Evolutionary conservation across 2,329 filamentous ascomycete species (phyloP), one percentile per base, ranked within the genome.

Genomic region (Pezicula neosporulosa): DNA sequence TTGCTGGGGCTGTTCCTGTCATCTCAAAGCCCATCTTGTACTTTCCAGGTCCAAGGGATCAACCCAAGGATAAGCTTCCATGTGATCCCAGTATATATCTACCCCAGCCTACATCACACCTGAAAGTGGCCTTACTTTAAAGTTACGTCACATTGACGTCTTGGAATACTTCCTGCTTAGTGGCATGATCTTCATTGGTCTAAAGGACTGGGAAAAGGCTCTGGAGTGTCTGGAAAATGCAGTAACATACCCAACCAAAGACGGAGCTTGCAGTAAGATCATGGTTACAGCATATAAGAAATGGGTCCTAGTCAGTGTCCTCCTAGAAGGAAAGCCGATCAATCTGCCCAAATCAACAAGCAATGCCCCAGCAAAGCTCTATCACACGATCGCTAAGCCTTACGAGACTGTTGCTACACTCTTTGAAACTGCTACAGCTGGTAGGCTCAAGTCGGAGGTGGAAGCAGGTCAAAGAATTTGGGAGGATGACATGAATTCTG

Each of bases 261-360:
- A 84, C 18, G 73, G 77, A 30, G 77, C 82, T 35, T 76, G 83
- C 12, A 93, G 86, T 68, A 86, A 84, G 66, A 77, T 95, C 47
- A 94, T 94, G 87, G 76, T 88, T 4, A 90, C 96, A 58, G 89
- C 90, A 6, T 93, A 96, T 75, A 95, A 93, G 72, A 95, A 93
- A 69, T 97, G 90, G 88, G 66, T 95, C 8, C 72, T 99, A 15
- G 78, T 91, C 9, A 83, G 84, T 48, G 76, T 97, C 49, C 73
- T 99, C 16, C 76, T 81, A 6, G 73, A 84, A 48, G 92, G 91
- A 58, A 81, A 76, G 61, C 73, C 75, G 4, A 71, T 73, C 2
- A 59, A 69, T 0, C 65, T 82, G 9, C 87, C 89, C 1, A 73
- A 77, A 37, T 79, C 81, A 44, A 78, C 81, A 7, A 76, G 78